Evolutionary conservation across 2,329 filamentous ascomycete species (phyloP), one percentile per base, ranked within the genome.

Genomic region (Lecanicillium sp.): DNA sequence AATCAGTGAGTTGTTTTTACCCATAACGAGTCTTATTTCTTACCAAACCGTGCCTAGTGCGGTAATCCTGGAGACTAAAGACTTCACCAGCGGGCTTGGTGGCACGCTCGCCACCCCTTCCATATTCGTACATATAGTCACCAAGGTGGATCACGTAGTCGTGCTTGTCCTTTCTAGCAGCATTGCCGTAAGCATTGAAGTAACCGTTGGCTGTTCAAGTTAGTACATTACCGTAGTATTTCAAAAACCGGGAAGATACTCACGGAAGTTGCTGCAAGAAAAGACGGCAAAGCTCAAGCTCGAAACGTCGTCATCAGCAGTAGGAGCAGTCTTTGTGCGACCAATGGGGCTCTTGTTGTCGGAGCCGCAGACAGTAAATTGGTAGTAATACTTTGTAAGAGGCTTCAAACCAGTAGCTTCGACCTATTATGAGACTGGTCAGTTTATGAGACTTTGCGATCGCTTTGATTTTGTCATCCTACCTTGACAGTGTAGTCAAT

Each of bases 401-500:
- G 81, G 68, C 37, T 72, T 60, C 29, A 86, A 55, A 12, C 71
- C 70, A 35, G 59, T 69, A 2, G 81, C 82, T 56, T 86, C 81
- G 12, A 85, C 73, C 69, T 80, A 37, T 13, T 16, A 12, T n/a
- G n/a, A 7, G 5, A 9, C 16, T 11, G 31, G 41, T 31, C 7
- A 17, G 29, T n/a, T 14, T 33, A 9, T 16, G 14, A n/a, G n/a
- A n/a, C n/a, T n/a, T n/a, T n/a, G n/a, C n/a, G n/a, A n/a, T n/a
- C n/a, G n/a, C n/a, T n/a, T n/a, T n/a, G n/a, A n/a, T n/a, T n/a
- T n/a, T n/a, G n/a, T n/a, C n/a, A n/a, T 7, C 42, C 36, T 53
- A 77, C 76, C 67, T 85, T 85, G 43, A 86, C 64, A 0, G 83
- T 87, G 53, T 80, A 88, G 52, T 88, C 83, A 34, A 87, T 75